A percentile compares a stretch with the other conserved stretches of the same genome.
These are phyloP conservation scores for Claviceps sorghi DNA, from an alignment of 2,329 filamentous ascomycete species.

Conservation along the genomic window DNA sequence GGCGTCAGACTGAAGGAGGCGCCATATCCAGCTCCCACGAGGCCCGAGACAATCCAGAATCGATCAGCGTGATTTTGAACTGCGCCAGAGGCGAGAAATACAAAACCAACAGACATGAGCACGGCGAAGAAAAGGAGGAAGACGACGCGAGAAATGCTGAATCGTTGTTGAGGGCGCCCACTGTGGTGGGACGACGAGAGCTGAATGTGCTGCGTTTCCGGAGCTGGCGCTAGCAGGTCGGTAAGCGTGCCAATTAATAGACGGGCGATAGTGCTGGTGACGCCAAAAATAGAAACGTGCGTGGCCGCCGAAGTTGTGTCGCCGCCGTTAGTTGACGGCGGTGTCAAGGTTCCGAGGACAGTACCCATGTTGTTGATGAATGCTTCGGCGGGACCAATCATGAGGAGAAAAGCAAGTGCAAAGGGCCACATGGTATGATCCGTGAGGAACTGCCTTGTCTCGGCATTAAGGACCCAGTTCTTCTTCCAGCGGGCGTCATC, in stretches of 20 bases:
- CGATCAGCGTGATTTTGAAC: slow-evolving; percentile 61
- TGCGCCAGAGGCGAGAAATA: slow-evolving; percentile 61
- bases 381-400: slow-evolving; percentile 88
- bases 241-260: slow-evolving; percentile 81
- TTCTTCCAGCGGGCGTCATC: slow-evolving; percentile 55
- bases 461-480: slow-evolving; percentile 78
- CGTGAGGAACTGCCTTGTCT: slow-evolving; percentile 69
- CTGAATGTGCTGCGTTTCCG: slow-evolving; percentile 43
- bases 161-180: slow-evolving; percentile 16
- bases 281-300: slow-evolving; percentile 82
- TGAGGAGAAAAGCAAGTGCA: slow-evolving; percentile 78
- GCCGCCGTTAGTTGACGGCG: slow-evolving; percentile 32
- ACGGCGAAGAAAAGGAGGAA: slow-evolving; percentile 67
- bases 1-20: slow-evolving; percentile 80
- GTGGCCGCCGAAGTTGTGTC: slow-evolving; percentile 54
- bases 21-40: slow-evolving; percentile 84
- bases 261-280: slow-evolving; percentile 80
- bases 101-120: slow-evolving; percentile 60
- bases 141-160: slow-evolving; percentile 59
- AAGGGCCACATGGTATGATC: slow-evolving; percentile 96
- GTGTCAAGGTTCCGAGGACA: slow-evolving; percentile 73
- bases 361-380: slow-evolving; percentile 97
- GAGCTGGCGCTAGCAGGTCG: slow-evolving; percentile 65
- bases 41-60: slow-evolving; percentile 73
- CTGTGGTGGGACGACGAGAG: slow-evolving; percentile 17